Evolutionary conservation across 2,329 filamentous ascomycete species (phyloP).

Genomic region (Penicillium brasilianum): DNA sequence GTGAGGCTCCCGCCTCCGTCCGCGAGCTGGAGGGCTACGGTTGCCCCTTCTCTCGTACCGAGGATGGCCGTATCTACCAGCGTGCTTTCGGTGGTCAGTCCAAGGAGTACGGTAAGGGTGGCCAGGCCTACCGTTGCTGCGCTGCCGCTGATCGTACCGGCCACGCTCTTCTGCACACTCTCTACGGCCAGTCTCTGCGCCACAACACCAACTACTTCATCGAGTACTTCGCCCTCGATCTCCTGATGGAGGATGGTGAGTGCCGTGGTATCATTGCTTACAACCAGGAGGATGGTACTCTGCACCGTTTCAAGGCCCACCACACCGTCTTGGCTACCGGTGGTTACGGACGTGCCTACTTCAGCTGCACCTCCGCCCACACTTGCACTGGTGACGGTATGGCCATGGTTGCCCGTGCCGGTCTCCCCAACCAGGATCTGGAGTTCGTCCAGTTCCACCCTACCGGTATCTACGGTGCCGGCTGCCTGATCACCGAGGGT

Average conservation of each 20-base stretch:
- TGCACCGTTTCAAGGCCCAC: slow-evolving; percentile 95
- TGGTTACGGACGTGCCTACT: slow-evolving; percentile 97
- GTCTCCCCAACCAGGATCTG: slow-evolving; percentile 97
- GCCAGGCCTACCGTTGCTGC: slow-evolving; percentile 96
- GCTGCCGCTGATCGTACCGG: slow-evolving; percentile 96
- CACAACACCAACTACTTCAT: slow-evolving; percentile 99
- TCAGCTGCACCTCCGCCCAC: slow-evolving; percentile 96
- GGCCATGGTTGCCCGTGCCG: slow-evolving; percentile 98
- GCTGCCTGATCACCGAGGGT: slow-evolving; percentile 96
- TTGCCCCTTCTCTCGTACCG: slow-evolving; percentile 89
- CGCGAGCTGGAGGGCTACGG: slow-evolving; percentile 97
- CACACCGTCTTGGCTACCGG: slow-evolving; percentile 97
- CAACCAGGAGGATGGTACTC: slow-evolving; percentile 97
- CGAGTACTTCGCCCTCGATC: slow-evolving; percentile 95
- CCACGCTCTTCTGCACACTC: slow-evolving; percentile 95
- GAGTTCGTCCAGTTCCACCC: slow-evolving; percentile 99
- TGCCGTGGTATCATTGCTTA: slow-evolving; percentile 97
- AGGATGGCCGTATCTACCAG: slow-evolving; percentile 97
- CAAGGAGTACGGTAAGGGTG: slow-evolving; percentile 92
- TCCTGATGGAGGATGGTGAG: slow-evolving; percentile 96
- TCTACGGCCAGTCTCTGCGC: slow-evolving; percentile 94
- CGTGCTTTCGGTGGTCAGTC: slow-evolving; percentile 98
- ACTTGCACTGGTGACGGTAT: slow-evolving; percentile 99
- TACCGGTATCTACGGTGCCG: slow-evolving; percentile 97
- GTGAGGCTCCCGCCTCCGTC: slow-evolving; percentile 88